Evolutionary conservation across 345 rosid species (phyloP), one percentile per base, ranked within the genome.

Genomic region (Salix exigua): DNA sequence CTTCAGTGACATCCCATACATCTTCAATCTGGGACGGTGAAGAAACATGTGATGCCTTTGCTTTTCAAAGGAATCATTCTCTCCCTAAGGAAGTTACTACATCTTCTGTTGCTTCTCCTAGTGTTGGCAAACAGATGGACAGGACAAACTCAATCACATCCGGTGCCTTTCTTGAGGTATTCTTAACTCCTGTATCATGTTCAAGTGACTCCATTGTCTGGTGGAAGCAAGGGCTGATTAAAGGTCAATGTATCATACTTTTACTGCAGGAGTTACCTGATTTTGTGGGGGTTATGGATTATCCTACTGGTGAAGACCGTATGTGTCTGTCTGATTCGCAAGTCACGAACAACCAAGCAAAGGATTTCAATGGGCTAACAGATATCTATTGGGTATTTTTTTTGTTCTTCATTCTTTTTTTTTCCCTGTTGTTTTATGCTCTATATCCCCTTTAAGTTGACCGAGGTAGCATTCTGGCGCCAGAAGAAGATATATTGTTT

Each of bases 31-130:
- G 97, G 97, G 99, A 91, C 80, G 97, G 93, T 80, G 99, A 96
- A 81, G 98, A 96, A 79, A 96, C 99, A 64, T 90, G 98, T 4
- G 99, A 96, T 84, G 97, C 97, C 80, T 96, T 96, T 86, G 89
- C 91, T 30, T 96, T 96, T 87, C 88, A 82, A 71, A 89, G 75
- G 82, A 80, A 72, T 37, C 88, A 67, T 74, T 60, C 73, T 64
- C 67, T 66, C 37, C 44, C 23, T 73, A 80, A 81, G 68, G 88
- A 89, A 38, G 65, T 60, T 84, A 30, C 86, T 44, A 55, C 85
- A 58, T 81, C 87, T 18, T 66, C 70, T 60, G 80, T 66, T 81
- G 48, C 80, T 77, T 83, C 88, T 72, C 80, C 76, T 46, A 80
- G 62, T 60, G 78, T 68, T 73, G 71, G 78, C 61, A 74, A 73